Conservation (phyloP, 768 basidiomycete species). For the Tylopilus plumbeoviolaceoides region DNA sequence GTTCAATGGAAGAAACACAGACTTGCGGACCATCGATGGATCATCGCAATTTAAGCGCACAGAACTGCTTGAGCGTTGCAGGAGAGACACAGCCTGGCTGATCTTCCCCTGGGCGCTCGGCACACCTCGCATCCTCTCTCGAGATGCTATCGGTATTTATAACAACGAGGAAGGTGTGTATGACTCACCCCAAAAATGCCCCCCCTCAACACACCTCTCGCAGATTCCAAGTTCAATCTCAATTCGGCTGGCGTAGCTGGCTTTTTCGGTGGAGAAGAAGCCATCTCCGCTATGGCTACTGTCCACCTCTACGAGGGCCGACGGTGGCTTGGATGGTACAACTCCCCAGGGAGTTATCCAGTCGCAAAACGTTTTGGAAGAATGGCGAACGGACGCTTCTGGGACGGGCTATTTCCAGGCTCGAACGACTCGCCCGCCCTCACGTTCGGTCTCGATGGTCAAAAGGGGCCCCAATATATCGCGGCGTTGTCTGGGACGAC, state of each 20-base stretch:
- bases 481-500: constrained; percentile 29
- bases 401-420: constrained; percentile 33
- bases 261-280: constrained; percentile 35
- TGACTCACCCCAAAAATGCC: background rate
- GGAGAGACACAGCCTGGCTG: background rate
- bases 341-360: constrained; percentile 33
- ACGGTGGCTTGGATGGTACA: constrained; percentile 35
- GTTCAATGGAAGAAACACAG: background rate
- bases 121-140: background rate
- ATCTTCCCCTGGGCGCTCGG: background rate
- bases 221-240: background rate
- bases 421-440: constrained; percentile 22
- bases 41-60: background rate
- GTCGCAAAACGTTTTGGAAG: constrained; percentile 32
- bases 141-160: background rate
- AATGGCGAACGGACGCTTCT: constrained; percentile 30
- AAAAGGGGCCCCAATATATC: constrained; percentile 26
- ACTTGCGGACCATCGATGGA: background rate
- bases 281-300: constrained; percentile 33
- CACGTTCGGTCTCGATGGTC: constrained; percentile 29
- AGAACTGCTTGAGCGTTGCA: background rate
- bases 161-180: background rate
- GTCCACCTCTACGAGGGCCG: constrained; percentile 30
- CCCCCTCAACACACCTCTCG: background rate
- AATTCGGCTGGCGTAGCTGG: constrained; percentile 32